Evolutionary conservation across 352 stramenopile species (phyloP).

Genomic region (Phytophthora litchii): DNA sequence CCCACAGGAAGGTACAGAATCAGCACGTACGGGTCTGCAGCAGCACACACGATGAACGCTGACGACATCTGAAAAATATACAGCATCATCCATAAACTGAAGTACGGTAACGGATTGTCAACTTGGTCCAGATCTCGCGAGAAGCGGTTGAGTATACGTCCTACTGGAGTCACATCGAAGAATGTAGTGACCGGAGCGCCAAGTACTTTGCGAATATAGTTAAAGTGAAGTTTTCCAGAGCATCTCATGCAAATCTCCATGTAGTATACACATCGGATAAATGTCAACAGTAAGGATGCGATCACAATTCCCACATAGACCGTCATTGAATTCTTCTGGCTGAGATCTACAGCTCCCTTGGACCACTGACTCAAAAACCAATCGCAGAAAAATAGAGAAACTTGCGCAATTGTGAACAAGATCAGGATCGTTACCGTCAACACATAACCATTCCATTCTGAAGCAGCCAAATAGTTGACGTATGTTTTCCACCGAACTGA

Average conservation of each 20-base stretch:
- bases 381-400: constrained; percentile 53
- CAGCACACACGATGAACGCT: constrained; percentile 51
- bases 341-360: constrained; percentile 36
- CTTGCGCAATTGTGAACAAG: constrained; percentile 49
- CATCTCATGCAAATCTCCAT: constrained; percentile 57
- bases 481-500: constrained; percentile 50
- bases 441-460: constrained; percentile 49
- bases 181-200: constrained; percentile 61
- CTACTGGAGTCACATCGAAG: constrained; percentile 72
- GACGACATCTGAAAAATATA: constrained; percentile 51
- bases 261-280: constrained; percentile 50
- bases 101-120: constrained; percentile 63
- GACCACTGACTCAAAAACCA: constrained; percentile 64
- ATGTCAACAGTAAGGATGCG: constrained; percentile 34
- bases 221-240: constrained; percentile 48
- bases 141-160: constrained; percentile 71
- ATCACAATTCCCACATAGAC: constrained; percentile 51
- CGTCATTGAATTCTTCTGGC: constrained; percentile 37
- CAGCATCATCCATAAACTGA: constrained; percentile 49
- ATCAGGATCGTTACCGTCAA: constrained; percentile 32
- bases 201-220: constrained; percentile 55
- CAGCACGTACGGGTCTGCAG: constrained; percentile 52
- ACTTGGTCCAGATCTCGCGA: constrained; percentile 68
- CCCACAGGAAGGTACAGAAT: constrained; percentile 54
- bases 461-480: constrained; percentile 54